Base-by-base conservation (phyloP, 2,329 filamentous ascomycete species). In the Arthrobotrys sphaeroides region DNA sequence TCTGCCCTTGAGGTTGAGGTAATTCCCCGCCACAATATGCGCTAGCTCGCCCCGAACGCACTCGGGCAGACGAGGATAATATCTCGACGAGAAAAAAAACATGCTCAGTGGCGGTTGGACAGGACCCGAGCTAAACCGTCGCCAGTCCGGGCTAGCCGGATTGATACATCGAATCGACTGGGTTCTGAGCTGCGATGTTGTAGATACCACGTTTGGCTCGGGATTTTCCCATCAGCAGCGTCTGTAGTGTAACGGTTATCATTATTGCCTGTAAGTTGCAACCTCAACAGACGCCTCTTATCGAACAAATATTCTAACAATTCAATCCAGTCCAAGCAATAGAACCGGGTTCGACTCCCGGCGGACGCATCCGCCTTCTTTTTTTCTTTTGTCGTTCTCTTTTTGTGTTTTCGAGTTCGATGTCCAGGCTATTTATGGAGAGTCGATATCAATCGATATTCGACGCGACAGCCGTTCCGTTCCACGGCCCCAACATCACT, bases 221-320 rank as follows among this genome's bases (percentile, higher is more conserved):
- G 13, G 2, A 18, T 18, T 38, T 55, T 24, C n/a, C n/a, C 51
- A 55, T 55, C 51, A 5, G n/a, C 22, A 55, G 51, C 51, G 51
- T 55, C 51, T 55, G 51, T 55, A 16, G 51, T 55, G 49, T 55
- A 55, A 55, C 49, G 49, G 49, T 55, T 55, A 55, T 55, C 49
- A 55, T 55, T 55, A 55, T 55, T 55, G 49, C 49, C 49, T 55
- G n/a, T n/a, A n/a, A n/a, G n/a, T n/a, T n/a, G n/a, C n/a, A n/a
- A n/a, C n/a, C n/a, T n/a, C n/a, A n/a, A n/a, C n/a, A n/a, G n/a
- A n/a, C n/a, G n/a, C n/a, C n/a, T n/a, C n/a, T n/a, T n/a, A n/a
- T n/a, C n/a, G n/a, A n/a, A n/a, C n/a, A n/a, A n/a, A n/a, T n/a
- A n/a, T n/a, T n/a, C n/a, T n/a, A n/a, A n/a, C 28, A 5, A 10